These are phyloP conservation scores for Vicia villosa DNA, from an alignment of 306 rosid species.

Conservation along the genomic window DNA sequence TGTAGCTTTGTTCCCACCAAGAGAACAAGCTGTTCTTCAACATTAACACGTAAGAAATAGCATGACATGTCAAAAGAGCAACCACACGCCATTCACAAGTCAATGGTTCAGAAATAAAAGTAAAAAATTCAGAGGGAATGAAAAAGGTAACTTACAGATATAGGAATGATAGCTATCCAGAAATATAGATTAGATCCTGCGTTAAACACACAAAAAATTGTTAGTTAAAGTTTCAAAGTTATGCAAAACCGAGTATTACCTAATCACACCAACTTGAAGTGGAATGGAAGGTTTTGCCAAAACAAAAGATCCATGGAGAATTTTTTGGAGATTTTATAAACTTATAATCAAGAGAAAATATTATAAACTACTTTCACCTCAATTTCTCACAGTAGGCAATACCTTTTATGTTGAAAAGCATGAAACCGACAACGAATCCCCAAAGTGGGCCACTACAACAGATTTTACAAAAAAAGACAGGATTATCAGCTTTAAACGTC, in stretches of 20 bases:
- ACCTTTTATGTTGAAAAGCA: constrained; percentile 96
- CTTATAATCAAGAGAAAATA: constrained; percentile 13
- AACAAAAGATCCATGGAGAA: constrained; percentile 4
- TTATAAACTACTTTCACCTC: constrained; percentile 1
- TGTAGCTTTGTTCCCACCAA: constrained; percentile 94
- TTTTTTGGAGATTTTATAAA: constrained; percentile 19
- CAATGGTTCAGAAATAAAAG: constrained; percentile 11
- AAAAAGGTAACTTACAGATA: constrained; percentile 59
- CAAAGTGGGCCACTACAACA: constrained; percentile 81
- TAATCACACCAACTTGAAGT: constrained; percentile 2
- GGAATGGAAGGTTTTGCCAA: constrained; percentile 8
- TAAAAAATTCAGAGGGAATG: constrained; percentile 7
- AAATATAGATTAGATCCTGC: constrained; percentile 95
- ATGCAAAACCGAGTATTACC: constrained; percentile 29
- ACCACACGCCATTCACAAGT: not conserved
- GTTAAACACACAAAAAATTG: constrained; percentile 19
- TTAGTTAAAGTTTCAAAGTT: constrained; percentile 37
- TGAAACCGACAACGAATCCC: constrained; percentile 96
- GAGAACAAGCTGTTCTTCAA: constrained; percentile 74
- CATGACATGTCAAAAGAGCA: constrained; percentile 18
- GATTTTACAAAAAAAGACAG: constrained; percentile 38
- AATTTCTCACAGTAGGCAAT: constrained; percentile 30
- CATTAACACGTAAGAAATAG: constrained; percentile 35
- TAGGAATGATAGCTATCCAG: constrained; percentile 96
- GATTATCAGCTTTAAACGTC: constrained; percentile 33